Evolutionary conservation across 495 filamentous ascomycete genomes (phyloP).

Genomic region (Friedmanniomyces endolithicus): DNA sequence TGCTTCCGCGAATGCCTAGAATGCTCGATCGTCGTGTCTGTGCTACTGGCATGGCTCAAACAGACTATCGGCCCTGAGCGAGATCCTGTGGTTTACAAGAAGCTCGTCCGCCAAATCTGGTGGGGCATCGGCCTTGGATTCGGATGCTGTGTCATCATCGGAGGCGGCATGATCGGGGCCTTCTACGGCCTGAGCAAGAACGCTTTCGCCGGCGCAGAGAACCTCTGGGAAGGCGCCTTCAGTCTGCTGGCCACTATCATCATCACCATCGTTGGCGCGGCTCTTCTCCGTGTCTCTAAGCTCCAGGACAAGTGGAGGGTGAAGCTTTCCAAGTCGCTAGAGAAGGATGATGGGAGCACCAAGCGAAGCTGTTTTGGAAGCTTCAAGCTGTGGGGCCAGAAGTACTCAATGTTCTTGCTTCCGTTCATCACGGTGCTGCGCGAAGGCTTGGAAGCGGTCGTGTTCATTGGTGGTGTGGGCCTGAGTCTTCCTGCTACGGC

Average conservation of each 20-base stretch:
- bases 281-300: constrained; percentile 69
- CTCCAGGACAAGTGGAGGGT: constrained; percentile 75
- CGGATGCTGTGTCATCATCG: constrained; percentile 53
- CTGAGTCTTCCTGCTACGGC: constrained; percentile 59
- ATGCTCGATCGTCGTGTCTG: constrained; percentile 67
- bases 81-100: constrained; percentile 49
- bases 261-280: constrained; percentile 66
- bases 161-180: constrained; percentile 60
- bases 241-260: constrained; percentile 58
- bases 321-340: constrained; percentile 59
- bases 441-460: constrained; percentile 70
- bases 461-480: constrained; percentile 72
- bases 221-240: constrained; percentile 71
- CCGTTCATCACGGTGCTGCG: constrained; percentile 75
- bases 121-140: constrained; percentile 51
- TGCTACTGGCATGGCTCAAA: constrained; percentile 70
- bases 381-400: constrained; percentile 55
- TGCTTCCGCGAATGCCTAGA: constrained; percentile 76
- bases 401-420: constrained; percentile 70
- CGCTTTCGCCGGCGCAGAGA: constrained; percentile 51
- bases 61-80: constrained; percentile 54
- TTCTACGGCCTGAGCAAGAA: constrained; percentile 63
- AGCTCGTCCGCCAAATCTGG: constrained; percentile 66
- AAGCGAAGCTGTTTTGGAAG: constrained; percentile 25
- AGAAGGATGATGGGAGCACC: constrained; percentile 35